Conservation (phyloP, 2,329 filamentous ascomycete species). For the Diaporthe sp. region DNA sequence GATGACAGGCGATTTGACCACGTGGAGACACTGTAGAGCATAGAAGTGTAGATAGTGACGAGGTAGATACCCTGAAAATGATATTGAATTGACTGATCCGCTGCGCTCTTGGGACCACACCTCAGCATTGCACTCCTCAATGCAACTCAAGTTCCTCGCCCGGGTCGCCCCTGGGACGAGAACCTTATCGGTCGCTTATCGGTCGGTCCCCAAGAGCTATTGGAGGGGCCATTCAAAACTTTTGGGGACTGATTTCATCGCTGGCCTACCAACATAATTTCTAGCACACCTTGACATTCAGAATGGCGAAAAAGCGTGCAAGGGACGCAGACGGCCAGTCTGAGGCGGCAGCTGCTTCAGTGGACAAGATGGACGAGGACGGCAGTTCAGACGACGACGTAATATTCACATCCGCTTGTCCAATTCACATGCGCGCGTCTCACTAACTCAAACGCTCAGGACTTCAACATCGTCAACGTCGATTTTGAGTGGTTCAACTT, state of each 20-base stretch:
- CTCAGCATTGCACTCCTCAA: background rate
- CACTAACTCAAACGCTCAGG: conserved; percentile 60
- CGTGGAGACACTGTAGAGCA: conserved; percentile 10
- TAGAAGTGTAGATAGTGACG: conserved; percentile 29
- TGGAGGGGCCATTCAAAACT: conserved; percentile 33
- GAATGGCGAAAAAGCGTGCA: conserved; percentile 50
- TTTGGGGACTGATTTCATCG: conserved; percentile 17
- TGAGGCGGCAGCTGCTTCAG: conserved; percentile 39
- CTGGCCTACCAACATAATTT: background rate
- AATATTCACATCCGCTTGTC: conserved; percentile 33
- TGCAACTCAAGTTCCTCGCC: background rate
- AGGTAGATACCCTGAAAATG: conserved; percentile 28
- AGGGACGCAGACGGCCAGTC: conserved; percentile 47
- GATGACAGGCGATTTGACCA: background rate
- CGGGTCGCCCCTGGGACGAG: background rate
- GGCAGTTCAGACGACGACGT: conserved; percentile 65
- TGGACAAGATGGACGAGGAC: conserved; percentile 53
- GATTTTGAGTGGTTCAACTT: conserved; percentile 99
- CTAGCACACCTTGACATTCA: background rate
- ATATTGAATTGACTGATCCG: conserved; percentile 2
- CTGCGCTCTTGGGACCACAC: background rate
- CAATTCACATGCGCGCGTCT: conserved; percentile 17
- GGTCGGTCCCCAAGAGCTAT: conserved; percentile 8
- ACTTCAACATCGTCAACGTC: conserved; percentile 91
- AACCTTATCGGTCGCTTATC: conserved; percentile 33